Evolutionary conservation across 1,284 basidiomycete species (phyloP), one percentile per base, ranked within the genome.

Genomic region (Ceraceosorus bombacis): DNA sequence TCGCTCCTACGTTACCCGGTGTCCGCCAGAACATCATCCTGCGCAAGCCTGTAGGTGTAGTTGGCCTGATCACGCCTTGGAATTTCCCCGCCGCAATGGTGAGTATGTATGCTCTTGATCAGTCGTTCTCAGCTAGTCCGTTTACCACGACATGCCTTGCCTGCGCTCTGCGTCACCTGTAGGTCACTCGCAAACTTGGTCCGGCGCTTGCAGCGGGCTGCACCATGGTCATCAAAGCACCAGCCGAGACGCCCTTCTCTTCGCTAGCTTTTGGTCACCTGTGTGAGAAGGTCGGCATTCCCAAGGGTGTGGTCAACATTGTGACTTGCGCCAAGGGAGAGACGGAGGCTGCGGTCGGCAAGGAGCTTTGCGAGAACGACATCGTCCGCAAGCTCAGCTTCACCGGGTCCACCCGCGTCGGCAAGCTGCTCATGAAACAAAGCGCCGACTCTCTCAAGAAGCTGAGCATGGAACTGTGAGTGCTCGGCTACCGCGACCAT

Each of bases 221-320:
- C 78, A 97, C 94, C 0, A 83, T 86, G 1, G 93, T 99, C 58
- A 86, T 97, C 79, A 98, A 99, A 77, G 92, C 93, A 2, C 88
- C 95, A 2, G 85, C 92, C 1, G 94, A 99, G 80, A 93, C 95
- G 0, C 95, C 95, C 0, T 95, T 90, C 80, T 92, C 91, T 43
- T 86, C 88, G 13, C 83, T 98, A 17, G 95, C 94, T 4, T 81
- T 95, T 13, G 86, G 84, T 6, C 89, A 93, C 80, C 84, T 96
- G 38, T 85, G 86, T 13, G 83, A 83, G 54, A 86, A 90, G 60
- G 94, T 93, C 9, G 94, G 93, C 50, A 82, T 98, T 53, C 94
- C 95, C 10, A 85, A 89, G 57, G 95, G 95, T 55, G 93, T 97
- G 51, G 86, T 99, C 78, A 97, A 98, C 79, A 83, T 96, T 58